A percentile compares a stretch with the other conserved stretches of the same genome.
Evolutionary conservation across 2,329 filamentous ascomycete species (phyloP).

Genomic region (Xylariomycetidae sp.): DNA sequence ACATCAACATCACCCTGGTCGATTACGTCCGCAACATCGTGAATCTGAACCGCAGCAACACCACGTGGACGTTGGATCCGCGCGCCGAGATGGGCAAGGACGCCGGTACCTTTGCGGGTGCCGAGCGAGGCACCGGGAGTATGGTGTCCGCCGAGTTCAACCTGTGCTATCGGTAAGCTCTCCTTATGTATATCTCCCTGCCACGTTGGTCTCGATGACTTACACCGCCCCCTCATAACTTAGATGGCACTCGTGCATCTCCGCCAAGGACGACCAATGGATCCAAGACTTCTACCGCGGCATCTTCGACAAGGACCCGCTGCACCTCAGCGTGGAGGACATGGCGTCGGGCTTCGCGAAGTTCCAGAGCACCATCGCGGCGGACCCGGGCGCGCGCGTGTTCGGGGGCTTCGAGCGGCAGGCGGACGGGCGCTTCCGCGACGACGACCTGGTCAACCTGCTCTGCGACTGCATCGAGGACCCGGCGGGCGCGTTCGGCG

Average conservation of each 20-base stretch:
- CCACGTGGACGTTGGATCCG: conserved; percentile 76
- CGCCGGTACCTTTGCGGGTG: conserved; percentile 46
- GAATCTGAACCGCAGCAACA: conserved; percentile 65
- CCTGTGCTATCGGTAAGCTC: conserved; percentile 65
- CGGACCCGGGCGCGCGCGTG: conserved; percentile 61
- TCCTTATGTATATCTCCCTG: too few relatives aligned
- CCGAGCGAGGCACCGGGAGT: conserved; percentile 70
- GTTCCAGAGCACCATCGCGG: conserved; percentile 54
- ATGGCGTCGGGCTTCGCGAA: conserved; percentile 57
- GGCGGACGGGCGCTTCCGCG: conserved; percentile 61
- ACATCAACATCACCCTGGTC: conserved; percentile 71
- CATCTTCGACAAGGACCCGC: conserved; percentile 54
- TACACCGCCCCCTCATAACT: not conserved
- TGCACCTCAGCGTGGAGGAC: conserved; percentile 51
- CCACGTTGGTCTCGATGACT: too few relatives aligned
- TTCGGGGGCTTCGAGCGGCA: conserved; percentile 63
- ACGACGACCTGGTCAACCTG: conserved; percentile 70
- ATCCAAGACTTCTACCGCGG: conserved; percentile 62
- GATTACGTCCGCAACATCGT: conserved; percentile 77
- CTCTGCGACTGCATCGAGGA: conserved; percentile 76
- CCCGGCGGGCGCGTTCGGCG: conserved; percentile 67
- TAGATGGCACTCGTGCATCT: conserved; percentile 69
- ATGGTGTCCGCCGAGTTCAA: conserved; percentile 87
- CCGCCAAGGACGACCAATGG: conserved; percentile 72
- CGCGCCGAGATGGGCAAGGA: conserved; percentile 59